Evolutionary conservation across 257 asterid genomes (phyloP).

Genomic region (Solanum arcanum): DNA sequence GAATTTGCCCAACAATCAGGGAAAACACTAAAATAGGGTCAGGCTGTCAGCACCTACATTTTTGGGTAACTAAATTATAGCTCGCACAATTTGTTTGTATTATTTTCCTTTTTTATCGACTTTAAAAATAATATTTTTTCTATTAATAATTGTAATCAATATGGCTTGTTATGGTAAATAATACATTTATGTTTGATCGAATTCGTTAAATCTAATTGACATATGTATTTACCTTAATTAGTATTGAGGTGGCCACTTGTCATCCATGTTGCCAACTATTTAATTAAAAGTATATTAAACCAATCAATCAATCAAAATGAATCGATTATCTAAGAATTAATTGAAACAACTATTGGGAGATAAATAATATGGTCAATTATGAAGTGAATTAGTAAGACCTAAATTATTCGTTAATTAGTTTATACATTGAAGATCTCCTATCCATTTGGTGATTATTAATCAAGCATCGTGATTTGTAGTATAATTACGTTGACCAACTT

Average conservation of each 20-base stretch:
- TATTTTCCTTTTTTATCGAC: background rate
- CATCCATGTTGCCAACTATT: background rate
- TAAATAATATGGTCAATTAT: background rate
- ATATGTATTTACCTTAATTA: background rate
- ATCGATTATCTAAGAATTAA: background rate
- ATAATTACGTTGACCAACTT: background rate
- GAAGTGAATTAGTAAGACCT: background rate
- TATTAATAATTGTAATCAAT: too few relatives aligned
- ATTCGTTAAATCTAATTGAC: background rate
- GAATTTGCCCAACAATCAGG: background rate
- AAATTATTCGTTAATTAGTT: background rate
- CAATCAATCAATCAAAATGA: background rate
- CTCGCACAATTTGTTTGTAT: fast-evolving
- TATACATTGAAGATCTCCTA: background rate
- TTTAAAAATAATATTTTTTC: background rate
- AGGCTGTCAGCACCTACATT: background rate
- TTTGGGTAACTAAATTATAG: background rate
- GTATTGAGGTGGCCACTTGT: background rate
- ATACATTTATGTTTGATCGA: too few relatives aligned
- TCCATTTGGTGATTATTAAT: background rate
- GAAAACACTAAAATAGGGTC: background rate
- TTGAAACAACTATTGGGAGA: background rate
- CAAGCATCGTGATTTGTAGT: background rate
- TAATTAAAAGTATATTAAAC: background rate
- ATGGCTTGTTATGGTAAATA: background rate